phyloP scores from a whole-genome alignment of 768 basidiomycete species.

The Lactarius quietus region DNA sequence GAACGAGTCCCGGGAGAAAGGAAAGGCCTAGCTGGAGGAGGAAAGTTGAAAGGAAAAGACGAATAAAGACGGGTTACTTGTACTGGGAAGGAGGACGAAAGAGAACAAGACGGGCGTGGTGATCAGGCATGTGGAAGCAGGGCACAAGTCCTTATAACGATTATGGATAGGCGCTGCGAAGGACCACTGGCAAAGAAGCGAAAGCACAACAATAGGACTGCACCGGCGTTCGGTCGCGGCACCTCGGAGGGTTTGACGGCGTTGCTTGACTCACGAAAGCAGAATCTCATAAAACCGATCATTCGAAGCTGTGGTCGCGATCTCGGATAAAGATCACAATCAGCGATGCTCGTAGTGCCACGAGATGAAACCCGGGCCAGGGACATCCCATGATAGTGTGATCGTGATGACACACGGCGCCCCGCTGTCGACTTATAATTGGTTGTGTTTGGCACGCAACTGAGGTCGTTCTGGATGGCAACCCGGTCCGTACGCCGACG shows the following conservation, averaged over 20 bases:
- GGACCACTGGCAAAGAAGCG: neutral
- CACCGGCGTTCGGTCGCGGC: neutral
- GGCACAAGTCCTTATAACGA: constrained; percentile 14
- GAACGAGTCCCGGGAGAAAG: constrained; percentile 2
- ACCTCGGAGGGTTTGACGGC: neutral
- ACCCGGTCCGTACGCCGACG: neutral
- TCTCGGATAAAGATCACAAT: neutral
- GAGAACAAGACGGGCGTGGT: constrained; percentile 14
- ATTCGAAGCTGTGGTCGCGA: constrained; percentile 1
- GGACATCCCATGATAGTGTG: neutral
- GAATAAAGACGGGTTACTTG: constrained; percentile 19
- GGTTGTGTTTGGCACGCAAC: neutral
- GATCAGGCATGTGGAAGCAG: neutral
- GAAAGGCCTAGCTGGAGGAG: constrained; percentile 8
- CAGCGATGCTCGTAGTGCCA: neutral
- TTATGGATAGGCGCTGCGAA: constrained; percentile 20
- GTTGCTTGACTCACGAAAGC: neutral
- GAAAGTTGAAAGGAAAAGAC: constrained; percentile 11
- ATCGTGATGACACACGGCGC: neutral
- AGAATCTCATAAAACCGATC: constrained; percentile 11
- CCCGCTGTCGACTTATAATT: neutral
- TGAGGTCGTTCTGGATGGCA: neutral
- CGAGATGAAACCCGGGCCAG: neutral
- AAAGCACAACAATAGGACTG: neutral
- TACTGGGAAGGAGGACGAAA: constrained; percentile 4